Percentiles rank a stretch among this genome's conserved stretches.
Evolutionary conservation across 139 green algal species (phyloP).

Genomic region (Chlorella sp.): DNA sequence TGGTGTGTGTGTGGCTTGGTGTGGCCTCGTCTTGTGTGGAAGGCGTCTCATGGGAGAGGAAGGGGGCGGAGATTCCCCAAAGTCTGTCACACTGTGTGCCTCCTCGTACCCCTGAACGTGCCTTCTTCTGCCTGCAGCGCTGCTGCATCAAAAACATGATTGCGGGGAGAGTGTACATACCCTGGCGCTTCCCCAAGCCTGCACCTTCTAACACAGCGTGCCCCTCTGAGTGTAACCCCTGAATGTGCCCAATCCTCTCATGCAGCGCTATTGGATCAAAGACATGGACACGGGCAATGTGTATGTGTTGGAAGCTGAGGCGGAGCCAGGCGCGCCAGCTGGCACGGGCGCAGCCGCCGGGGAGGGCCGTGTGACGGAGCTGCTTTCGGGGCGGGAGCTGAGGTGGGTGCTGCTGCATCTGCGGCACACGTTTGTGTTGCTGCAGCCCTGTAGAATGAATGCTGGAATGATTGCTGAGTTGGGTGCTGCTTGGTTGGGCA

Average conservation of each 20-base stretch:
- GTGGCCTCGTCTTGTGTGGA: background rate
- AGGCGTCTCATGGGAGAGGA: too few species aligned
- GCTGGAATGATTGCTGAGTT: constrained; percentile 17
- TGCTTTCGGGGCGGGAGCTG: constrained; percentile 29
- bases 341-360: background rate
- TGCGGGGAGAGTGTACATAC: constrained; percentile 58
- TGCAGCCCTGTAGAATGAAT: too few species aligned
- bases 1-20: background rate
- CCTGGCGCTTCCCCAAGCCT: too few species aligned
- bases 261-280: constrained; percentile 57
- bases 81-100: too few species aligned
- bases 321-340: background rate
- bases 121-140: background rate
- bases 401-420: too few species aligned
- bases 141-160: constrained; percentile 65
- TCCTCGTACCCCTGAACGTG: background rate
- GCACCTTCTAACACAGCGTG: too few species aligned
- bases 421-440: too few species aligned
- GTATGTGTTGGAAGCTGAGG: constrained; percentile 49
- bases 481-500: background rate
- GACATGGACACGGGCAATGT: constrained; percentile 59
- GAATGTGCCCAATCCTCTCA: too few species aligned
- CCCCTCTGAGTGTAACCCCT: too few species aligned
- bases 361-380: constrained; percentile 36
- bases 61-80: too few species aligned